phyloP scores from a whole-genome alignment of 768 basidiomycete species.

The Xerocomus spinulosus region DNA sequence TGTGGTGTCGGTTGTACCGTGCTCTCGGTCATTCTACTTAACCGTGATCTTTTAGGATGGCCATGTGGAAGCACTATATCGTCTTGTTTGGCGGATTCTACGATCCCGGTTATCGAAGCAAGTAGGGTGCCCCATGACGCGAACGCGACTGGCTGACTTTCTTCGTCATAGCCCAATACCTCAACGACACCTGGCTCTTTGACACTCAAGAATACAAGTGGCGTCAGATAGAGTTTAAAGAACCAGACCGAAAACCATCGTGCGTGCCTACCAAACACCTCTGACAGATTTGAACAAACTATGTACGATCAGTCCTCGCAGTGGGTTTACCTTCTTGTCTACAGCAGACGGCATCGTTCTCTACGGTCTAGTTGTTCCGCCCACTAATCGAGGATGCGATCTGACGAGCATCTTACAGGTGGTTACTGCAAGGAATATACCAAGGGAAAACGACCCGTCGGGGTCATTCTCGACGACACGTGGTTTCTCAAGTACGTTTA shows the following conservation, averaged over 20 bases:
- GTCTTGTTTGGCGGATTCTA: conserved; percentile 90
- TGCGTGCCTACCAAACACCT: conserved; percentile 29
- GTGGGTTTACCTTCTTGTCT: conserved; percentile 83
- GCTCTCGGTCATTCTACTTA: no score
- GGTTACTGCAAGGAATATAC: conserved; percentile 89
- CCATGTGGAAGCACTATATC: conserved; percentile 82
- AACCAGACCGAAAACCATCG: conserved; percentile 72
- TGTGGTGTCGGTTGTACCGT: conserved; percentile 16
- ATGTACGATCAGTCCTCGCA: conserved; percentile 49
- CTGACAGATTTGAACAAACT: background rate
- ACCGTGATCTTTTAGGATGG: no score
- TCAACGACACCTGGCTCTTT: conserved; percentile 83
- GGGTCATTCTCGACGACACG: conserved; percentile 86
- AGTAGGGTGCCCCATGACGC: background rate
- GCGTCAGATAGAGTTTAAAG: conserved; percentile 70
- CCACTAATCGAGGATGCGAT: background rate
- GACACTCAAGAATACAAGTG: conserved; percentile 85
- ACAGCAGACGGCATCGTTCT: conserved; percentile 73
- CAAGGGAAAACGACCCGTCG: conserved; percentile 80
- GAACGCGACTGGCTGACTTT: background rate
- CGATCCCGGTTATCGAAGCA: conserved; percentile 80
- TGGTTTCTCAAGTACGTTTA: conserved; percentile 72
- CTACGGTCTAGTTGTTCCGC: conserved; percentile 50
- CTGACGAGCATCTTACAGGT: conserved; percentile 38
- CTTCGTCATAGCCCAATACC: conserved; percentile 56